These are phyloP conservation scores for Colletotrichum nymphaeae DNA, from an alignment of 2,329 filamentous ascomycete genomes.

Conservation along the genomic window DNA sequence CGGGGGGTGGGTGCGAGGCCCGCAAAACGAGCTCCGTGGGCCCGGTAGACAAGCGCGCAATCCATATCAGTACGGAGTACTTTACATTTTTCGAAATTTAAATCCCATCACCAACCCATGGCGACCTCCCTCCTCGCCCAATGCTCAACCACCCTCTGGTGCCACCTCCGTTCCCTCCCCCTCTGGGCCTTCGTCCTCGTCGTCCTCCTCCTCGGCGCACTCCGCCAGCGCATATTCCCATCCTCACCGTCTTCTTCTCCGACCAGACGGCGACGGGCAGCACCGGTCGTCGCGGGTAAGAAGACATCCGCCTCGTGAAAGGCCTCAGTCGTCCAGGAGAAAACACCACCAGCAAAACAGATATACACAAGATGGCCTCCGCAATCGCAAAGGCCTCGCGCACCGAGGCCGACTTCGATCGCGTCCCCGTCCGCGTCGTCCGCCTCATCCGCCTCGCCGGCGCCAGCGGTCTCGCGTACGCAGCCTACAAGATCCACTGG, in stretches of 20 bases:
- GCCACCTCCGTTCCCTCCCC: conserved; percentile 51
- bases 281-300: conserved; percentile 31
- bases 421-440: conserved; percentile 42
- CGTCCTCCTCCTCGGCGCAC: conserved; percentile 47
- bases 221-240: conserved; percentile 44
- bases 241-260: conserved; percentile 14
- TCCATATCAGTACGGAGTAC: background rate
- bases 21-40: background rate
- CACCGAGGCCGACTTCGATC: conserved; percentile 36
- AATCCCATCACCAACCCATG: background rate
- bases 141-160: conserved; percentile 56
- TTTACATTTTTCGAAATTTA: background rate
- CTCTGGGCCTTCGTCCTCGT: conserved; percentile 56
- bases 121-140: conserved; percentile 46
- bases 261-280: background rate
- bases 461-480: conserved; percentile 58
- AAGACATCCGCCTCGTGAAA: background rate
- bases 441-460: conserved; percentile 51
- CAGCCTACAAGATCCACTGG: conserved; percentile 58
- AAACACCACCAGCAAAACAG: background rate
- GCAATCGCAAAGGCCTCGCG: conserved; percentile 36
- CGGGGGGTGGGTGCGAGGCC: background rate
- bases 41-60: background rate
- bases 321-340: too few relatives aligned
- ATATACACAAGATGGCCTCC: conserved; percentile 13